These are phyloP conservation scores for Tylopilus sp. DNA, from an alignment of 768 basidiomycete genomes.

Conservation along the genomic window DNA sequence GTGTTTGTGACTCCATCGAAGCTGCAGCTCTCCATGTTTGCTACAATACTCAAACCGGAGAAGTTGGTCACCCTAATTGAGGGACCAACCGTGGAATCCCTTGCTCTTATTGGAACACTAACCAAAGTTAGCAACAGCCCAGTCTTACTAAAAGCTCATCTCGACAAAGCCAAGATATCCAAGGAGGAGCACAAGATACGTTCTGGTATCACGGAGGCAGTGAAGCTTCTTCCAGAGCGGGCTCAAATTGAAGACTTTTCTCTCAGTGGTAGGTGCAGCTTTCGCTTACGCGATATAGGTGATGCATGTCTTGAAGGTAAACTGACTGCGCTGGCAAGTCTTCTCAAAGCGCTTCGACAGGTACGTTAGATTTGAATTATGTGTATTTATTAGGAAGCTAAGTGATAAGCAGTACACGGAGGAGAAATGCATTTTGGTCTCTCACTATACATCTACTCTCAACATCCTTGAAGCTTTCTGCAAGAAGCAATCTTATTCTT, in stretches of 20 bases:
- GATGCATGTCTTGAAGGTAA: slow-evolving; percentile 53
- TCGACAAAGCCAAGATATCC: slow-evolving; percentile 54
- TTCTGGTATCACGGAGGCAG: slow-evolving; percentile 55
- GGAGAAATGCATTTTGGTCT: slow-evolving; percentile 94
- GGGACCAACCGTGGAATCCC: slow-evolving; percentile 70
- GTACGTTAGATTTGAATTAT: slow-evolving; percentile 32
- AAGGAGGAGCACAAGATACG: slow-evolving; percentile 40
- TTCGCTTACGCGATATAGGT: neutral
- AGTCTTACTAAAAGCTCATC: slow-evolving; percentile 76
- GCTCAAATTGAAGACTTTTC: slow-evolving; percentile 66
- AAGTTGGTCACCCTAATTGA: slow-evolving; percentile 66
- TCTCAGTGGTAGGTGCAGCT: slow-evolving; percentile 61
- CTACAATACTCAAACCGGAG: slow-evolving; percentile 67
- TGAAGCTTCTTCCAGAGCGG: slow-evolving; percentile 56
- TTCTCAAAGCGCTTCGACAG: slow-evolving; percentile 59
- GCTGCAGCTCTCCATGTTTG: slow-evolving; percentile 80
- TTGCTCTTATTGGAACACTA: slow-evolving; percentile 74
- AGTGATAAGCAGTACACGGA: slow-evolving; percentile 54
- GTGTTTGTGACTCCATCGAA: slow-evolving; percentile 88
- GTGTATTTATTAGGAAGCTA: neutral
- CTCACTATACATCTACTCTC: slow-evolving; percentile 94
- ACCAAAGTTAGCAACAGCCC: slow-evolving; percentile 95
- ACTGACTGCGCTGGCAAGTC: slow-evolving; percentile 57
- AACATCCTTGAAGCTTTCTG: slow-evolving; percentile 89
- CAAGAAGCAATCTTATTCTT: slow-evolving; percentile 70